Evolutionary conservation across 73 alveolate species (phyloP).

Genomic region (Durusdinium trenchii): DNA sequence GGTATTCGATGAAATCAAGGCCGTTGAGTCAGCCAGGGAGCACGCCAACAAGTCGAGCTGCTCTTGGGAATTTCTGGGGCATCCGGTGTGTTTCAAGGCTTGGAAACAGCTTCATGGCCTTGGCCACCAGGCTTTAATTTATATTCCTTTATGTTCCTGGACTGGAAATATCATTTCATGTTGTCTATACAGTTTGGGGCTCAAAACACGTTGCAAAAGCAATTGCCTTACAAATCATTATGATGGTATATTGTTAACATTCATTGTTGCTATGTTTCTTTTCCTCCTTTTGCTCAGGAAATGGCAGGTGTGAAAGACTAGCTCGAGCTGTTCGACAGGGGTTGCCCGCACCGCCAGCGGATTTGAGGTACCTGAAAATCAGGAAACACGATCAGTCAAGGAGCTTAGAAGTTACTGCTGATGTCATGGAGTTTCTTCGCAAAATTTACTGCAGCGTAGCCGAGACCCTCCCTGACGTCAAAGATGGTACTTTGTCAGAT

Average conservation of each 20-base stretch:
- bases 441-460: background rate
- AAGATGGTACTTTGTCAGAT: background rate
- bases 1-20: background rate
- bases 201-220: no score
- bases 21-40: background rate
- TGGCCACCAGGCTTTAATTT: background rate
- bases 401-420: background rate
- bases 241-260: no score
- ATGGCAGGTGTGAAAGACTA: background rate
- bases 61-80: background rate
- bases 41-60: background rate
- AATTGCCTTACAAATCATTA: no score
- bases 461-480: background rate
- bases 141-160: no score
- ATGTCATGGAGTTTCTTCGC: no score
- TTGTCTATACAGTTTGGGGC: no score
- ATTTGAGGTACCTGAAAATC: background rate
- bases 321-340: background rate
- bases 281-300: background rate
- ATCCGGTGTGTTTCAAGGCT: background rate
- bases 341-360: background rate
- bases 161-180: no score
- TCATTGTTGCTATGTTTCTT: no score
- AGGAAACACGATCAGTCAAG: background rate
- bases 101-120: slow-evolving; percentile 15